Evolutionary conservation across 352 stramenopile species (phyloP), one percentile per base, ranked within the genome.

Genomic region (Globisporangium solare): DNA sequence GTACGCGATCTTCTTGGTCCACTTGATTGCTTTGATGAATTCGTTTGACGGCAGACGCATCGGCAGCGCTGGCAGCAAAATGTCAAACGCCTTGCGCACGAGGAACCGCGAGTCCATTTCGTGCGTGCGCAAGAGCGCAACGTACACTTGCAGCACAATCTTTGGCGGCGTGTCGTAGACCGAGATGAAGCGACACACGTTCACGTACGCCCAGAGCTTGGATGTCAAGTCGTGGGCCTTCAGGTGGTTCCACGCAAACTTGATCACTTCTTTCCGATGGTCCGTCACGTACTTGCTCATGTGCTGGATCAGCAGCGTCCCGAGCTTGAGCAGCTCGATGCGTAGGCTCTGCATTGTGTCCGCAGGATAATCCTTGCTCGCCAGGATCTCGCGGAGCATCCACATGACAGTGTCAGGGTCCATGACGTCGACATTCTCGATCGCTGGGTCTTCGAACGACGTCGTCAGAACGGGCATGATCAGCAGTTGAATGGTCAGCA

Each of bases 171-270:
- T 98, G 49, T 98, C 89, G 67, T 99, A 99, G 2, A 94, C 85
- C 15, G 89, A 89, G 45, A 99, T 98, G 70, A 99, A 99, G 11
- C 88, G 84, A 50, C 95, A 98, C 0, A 99, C 85, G 64, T 98
- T 98, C 52, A 99, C 82, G 64, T 99, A 99, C 39, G 95, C 95
- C 89, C 95, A 98, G 39, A 98, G 83, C 69, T 99, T 99, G 8
- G 91, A 98, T 13, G 79, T 95, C 37, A 94, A 59, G 66, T 99
- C 92, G 18, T 98, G 89, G 1, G 85, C 88, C 71, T 99, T 99
- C 18, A 99, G 74, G 61, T 98, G 82, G 59, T 94, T 95, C 96
- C 95, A 99, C 35, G 97, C 96, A 84, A 98, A 99, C 71, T 99
- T 99, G 52, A 99, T 96, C 47, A 99, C 88, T 68, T 99, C 95